Evolutionary conservation across 78 protist genomes (phyloP), one percentile per base, ranked within the genome.

Genomic region (Diacronema lutheri): DNA sequence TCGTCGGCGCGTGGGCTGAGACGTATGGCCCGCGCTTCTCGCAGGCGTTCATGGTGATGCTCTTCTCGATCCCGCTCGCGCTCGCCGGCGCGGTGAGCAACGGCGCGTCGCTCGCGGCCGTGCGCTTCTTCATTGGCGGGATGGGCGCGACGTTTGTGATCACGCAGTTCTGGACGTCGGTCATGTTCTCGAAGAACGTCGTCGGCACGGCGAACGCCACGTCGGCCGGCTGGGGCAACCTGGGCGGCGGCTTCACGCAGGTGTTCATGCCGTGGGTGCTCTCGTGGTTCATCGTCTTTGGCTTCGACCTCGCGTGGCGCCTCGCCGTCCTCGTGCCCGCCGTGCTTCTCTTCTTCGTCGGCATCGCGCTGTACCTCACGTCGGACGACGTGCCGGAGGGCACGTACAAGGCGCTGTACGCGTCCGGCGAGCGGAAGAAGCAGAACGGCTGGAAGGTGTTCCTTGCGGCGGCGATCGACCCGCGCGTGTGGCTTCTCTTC

Each of bases 151-250:
- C 66, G 65, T 78, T 78, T 65, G 83, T 78, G 38, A 12, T 56
- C 21, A 55, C 65, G n/a, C 83, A 78, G 65, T 20, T 55, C 44
- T 78, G 83, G 83, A 21, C 33, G 46, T 37, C 83, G 44, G 65
- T 37, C 40, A 0, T 55, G 20, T 78, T 78, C 65, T 0, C 1
- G 14, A 20, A n/a, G 37, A 6, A 5, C 21, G n/a, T 78, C 40
- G 83, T 58, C 19, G 83, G 83, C 44, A 7, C 12, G 14, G 66
- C 44, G 35, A 78, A 46, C 64, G 62, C 83, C 46, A 78, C 66
- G 1, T 62, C 83, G 21, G 83, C 29, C 41, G 83, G 83, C 40
- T 78, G 83, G 83, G 83, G 83, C 62, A 78, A 78, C 64, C 44
- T 55, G 14, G 83, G 83, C 38, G 83, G 83, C 41, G 83, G 83